A percentile compares a stretch with the other conserved stretches of the same genome.
Evolutionary conservation across 495 filamentous ascomycete genomes (phyloP).

Genomic region (Aspergillus cristatus): DNA sequence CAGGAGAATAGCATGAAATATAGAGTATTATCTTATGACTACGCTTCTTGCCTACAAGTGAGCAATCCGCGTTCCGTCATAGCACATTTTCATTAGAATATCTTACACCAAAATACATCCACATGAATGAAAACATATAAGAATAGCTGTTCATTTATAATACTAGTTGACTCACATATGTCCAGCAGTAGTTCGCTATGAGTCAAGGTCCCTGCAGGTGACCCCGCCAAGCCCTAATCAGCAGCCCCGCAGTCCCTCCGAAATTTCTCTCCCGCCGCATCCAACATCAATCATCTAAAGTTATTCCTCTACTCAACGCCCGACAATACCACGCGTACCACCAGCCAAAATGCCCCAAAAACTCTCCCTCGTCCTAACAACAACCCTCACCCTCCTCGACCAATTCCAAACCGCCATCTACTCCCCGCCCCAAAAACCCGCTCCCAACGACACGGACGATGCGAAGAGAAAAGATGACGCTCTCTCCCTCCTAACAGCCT

Average conservation of each 20-base stretch:
- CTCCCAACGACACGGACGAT: conserved; percentile 12
- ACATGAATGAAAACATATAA: too few species aligned
- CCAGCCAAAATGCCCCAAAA: conserved; percentile 28
- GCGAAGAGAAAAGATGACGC: conserved; percentile 30
- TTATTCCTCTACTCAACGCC: background rate
- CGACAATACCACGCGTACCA: background rate
- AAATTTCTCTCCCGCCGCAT: conserved; percentile 16
- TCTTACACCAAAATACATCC: too few species aligned
- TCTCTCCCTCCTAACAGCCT: conserved; percentile 55
- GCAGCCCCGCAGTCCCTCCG: conserved; percentile 22
- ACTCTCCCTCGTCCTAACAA: conserved; percentile 21
- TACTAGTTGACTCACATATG: background rate
- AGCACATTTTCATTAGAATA: too few species aligned
- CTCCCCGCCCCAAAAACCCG: conserved; percentile 8
- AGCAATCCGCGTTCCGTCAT: too few species aligned
- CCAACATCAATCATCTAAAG: conserved; percentile 2
- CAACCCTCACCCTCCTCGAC: conserved; percentile 22
- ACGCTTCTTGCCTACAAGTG: too few species aligned
- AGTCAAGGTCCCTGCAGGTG: conserved; percentile 18
- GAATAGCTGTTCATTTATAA: too few species aligned
- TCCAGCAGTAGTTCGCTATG: too few species aligned
- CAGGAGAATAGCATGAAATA: too few species aligned
- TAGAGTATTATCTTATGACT: too few species aligned
- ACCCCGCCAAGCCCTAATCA: conserved; percentile 30
- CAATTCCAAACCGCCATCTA: conserved; percentile 33